Evolutionary conservation across 1,284 basidiomycete genomes (phyloP), one percentile per base, ranked within the genome.

Genomic region (Ustilago sp.): DNA sequence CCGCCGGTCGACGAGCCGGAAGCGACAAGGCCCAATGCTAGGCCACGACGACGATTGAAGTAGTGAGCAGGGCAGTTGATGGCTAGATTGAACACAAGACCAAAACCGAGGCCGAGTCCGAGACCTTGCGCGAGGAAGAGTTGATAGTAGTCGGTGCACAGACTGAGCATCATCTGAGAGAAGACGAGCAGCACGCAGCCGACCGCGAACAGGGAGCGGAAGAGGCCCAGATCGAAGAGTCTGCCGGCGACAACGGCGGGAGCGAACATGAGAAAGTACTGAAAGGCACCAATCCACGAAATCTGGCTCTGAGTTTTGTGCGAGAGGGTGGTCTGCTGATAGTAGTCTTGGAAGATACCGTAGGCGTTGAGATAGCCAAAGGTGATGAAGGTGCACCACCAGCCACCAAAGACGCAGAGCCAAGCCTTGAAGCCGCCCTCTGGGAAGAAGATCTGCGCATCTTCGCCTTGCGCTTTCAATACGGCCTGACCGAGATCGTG

Each of bases 51-150:
- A 5, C 61, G 61, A 13, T 59, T 61, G 57, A 77, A 81, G 68
- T 80, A 77, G 45, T 72, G 67, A 8, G 66, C 62, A 36, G 73
- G 75, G 36, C 71, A 64, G 39, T 61, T 62, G 64, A 80, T 69
- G 35, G 63, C 64, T 4, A 77, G 50, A 52, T 66, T 69, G 55
- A 74, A 79, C 2, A 80, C 63, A 45, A 76, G 35, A 6, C 81
- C 80, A n/a, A 79, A 72, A 0, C 80, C 79, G 7, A 81, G 68
- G 11, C 81, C 81, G 12, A 81, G 39, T 2, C 80, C 79, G 38
- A 83, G 54, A 3, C 82, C 82, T 43, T 83, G 79, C 0, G 79
- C 63, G 19, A 83, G 73, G 53, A 83, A 76, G 59, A 82, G 59
- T 61, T 82, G 80, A 47, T 74, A 83, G 55, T 79, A 82, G 28